A percentile compares a stretch with the other conserved stretches of the same genome.
Evolutionary conservation across 352 stramenopile species (phyloP).

Genomic region (Plasmopara halstedii): DNA sequence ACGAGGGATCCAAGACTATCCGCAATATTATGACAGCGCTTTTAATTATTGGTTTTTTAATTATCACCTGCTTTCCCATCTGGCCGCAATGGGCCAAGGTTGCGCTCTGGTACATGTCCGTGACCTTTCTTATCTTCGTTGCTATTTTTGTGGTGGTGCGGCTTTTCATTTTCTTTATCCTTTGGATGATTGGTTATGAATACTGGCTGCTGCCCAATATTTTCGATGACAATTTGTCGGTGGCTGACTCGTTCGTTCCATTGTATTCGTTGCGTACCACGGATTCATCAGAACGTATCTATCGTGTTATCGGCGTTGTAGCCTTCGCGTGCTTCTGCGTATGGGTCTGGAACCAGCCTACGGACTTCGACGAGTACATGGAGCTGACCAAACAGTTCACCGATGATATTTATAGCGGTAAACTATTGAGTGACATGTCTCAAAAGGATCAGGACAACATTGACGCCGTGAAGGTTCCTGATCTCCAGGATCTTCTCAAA

Average conservation of each 20-base stretch:
- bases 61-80: conserved; percentile 98
- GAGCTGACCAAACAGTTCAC: conserved; percentile 98
- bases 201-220: conserved; percentile 99
- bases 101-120: conserved; percentile 97
- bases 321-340: conserved; percentile 94
- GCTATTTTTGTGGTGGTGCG: conserved; percentile 94
- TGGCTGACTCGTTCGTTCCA: conserved; percentile 97
- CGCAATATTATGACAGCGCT: conserved; percentile 96
- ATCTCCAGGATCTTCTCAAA: conserved; percentile 79
- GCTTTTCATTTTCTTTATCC: conserved; percentile 93
- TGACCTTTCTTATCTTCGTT: conserved; percentile 98
- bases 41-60: conserved; percentile 96
- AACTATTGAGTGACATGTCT: conserved; percentile 96
- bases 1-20: conserved; percentile 96
- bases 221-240: conserved; percentile 97
- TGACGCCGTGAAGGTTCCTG: conserved; percentile 90
- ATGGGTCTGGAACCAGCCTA: conserved; percentile 98
- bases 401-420: conserved; percentile 98
- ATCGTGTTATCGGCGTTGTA: conserved; percentile 88
- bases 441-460: conserved; percentile 98
- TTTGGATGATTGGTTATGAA: conserved; percentile 94
- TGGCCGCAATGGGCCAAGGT: conserved; percentile 98
- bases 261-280: conserved; percentile 86
- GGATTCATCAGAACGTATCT: conserved; percentile 90
- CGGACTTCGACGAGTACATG: conserved; percentile 99